Evolutionary conservation across 345 rosid species (phyloP).

Genomic region (Camelina neglecta): DNA sequence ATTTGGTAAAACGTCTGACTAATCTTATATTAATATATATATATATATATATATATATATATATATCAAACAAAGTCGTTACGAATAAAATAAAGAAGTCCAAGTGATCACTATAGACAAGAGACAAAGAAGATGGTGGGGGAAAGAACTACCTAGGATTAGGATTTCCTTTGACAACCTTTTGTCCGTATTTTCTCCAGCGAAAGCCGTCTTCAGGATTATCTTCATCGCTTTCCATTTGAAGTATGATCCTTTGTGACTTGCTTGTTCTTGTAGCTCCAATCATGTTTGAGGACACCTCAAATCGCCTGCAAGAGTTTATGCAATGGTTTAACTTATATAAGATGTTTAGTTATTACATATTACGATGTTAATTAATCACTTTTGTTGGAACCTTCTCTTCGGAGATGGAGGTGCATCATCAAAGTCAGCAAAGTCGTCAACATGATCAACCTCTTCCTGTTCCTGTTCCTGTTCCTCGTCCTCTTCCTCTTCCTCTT

Average conservation of each 20-base stretch:
- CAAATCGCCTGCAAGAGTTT: constrained; percentile 19
- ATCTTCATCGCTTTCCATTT: constrained; percentile 29
- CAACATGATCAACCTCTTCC: background rate
- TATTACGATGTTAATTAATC: background rate
- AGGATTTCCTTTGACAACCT: constrained; percentile 39
- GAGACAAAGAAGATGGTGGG: background rate
- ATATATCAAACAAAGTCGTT: no score
- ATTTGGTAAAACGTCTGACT: background rate
- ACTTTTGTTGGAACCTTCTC: constrained; percentile 23
- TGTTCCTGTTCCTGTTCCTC: background rate
- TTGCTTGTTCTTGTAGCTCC: constrained; percentile 27
- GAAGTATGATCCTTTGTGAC: constrained; percentile 22
- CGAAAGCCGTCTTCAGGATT: constrained; percentile 34
- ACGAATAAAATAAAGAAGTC: no score
- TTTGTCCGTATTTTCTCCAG: constrained; percentile 45
- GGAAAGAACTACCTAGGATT: constrained; percentile 40
- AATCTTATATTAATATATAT: no score
- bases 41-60: no score
- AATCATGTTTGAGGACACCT: constrained; percentile 24
- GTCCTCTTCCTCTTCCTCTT: no score
- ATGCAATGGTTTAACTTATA: background rate
- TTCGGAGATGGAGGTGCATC: constrained; percentile 20
- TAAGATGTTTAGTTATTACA: background rate
- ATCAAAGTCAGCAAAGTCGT: background rate
- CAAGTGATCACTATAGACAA: background rate